Percentiles rank a stretch among this genome's conserved stretches.
Evolutionary conservation across 208 protist genomes (phyloP).

Genomic region (Trypanosoma melophagium): DNA sequence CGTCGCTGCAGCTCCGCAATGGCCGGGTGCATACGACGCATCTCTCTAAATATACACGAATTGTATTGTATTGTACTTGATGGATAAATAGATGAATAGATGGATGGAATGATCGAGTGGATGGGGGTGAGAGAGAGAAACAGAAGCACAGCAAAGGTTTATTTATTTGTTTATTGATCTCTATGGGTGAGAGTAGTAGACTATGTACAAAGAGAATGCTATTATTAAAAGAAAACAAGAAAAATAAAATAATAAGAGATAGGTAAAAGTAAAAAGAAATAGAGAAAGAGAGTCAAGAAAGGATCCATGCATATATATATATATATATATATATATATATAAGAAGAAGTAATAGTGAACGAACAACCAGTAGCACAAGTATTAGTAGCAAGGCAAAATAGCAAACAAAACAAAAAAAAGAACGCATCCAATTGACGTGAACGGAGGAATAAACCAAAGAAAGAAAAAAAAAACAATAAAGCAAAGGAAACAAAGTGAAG

Average conservation of each 20-base stretch:
- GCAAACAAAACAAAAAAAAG: not conserved
- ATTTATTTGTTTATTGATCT: too few species aligned
- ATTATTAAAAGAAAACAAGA: not conserved
- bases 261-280: constrained; percentile 17
- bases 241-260: constrained; percentile 1
- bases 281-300: not conserved
- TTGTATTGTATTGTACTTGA: too few species aligned
- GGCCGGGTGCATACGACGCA: constrained; percentile 13
- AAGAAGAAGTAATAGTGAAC: not conserved
- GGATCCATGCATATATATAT: constrained; percentile 2
- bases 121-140: not conserved
- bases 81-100: too few species aligned
- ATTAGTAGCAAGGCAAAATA: too few species aligned
- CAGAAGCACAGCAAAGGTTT: too few species aligned
- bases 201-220: too few species aligned
- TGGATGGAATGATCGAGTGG: too few species aligned
- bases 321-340: constrained; percentile 10
- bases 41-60: not conserved
- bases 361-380: too few species aligned
- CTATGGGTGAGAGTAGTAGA: too few species aligned
- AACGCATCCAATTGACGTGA: too few species aligned
- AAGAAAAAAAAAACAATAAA: not conserved
- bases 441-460: too few species aligned
- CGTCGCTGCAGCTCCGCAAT: constrained; percentile 31
- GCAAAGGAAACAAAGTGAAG: not conserved